Percentiles rank a stretch among this genome's conserved stretches.
Conservation (phyloP, 2,329 filamentous ascomycete species). For the Trichoderma atrobrunneum region DNA sequence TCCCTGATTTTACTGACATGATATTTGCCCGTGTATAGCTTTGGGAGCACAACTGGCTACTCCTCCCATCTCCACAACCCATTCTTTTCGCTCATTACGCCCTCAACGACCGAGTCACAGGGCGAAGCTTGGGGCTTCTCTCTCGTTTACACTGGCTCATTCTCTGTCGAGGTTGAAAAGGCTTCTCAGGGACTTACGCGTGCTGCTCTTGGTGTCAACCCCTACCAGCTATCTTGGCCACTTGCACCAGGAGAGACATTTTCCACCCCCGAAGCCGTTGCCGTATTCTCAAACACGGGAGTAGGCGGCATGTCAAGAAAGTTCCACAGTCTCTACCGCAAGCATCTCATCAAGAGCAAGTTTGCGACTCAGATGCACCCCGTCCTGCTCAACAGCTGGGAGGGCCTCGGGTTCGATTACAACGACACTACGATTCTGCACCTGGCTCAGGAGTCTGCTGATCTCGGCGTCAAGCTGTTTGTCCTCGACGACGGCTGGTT, state of each 20-base stretch:
- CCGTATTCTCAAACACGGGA: slow-evolving; percentile 57
- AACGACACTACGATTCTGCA: slow-evolving; percentile 55
- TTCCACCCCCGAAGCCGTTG: slow-evolving; percentile 60
- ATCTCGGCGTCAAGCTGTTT: slow-evolving; percentile 60
- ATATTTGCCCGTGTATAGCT: slow-evolving; percentile 38
- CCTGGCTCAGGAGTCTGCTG: slow-evolving; percentile 55
- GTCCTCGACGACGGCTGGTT: slow-evolving; percentile 69
- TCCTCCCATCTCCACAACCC: slow-evolving; percentile 64
- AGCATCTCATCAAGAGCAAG: slow-evolving; percentile 58
- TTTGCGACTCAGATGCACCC: slow-evolving; percentile 52
- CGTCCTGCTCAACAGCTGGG: slow-evolving; percentile 63
- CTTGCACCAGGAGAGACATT: slow-evolving; percentile 56
- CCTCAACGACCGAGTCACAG: slow-evolving; percentile 56
- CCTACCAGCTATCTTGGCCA: slow-evolving; percentile 57
- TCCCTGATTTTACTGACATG: neutral
- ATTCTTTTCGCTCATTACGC: slow-evolving; percentile 56
- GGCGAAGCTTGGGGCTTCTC: slow-evolving; percentile 65
- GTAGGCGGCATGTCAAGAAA: slow-evolving; percentile 61
- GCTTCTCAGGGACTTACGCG: slow-evolving; percentile 61
- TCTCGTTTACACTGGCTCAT: slow-evolving; percentile 63
- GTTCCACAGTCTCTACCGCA: slow-evolving; percentile 59
- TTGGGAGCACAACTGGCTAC: slow-evolving; percentile 60
- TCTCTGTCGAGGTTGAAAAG: slow-evolving; percentile 59
- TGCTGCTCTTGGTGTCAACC: slow-evolving; percentile 59
- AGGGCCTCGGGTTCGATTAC: slow-evolving; percentile 58